These are phyloP conservation scores for Plasmodium blacklocki DNA, from an alignment of 169 alveolate species.

Conservation along the genomic window DNA sequence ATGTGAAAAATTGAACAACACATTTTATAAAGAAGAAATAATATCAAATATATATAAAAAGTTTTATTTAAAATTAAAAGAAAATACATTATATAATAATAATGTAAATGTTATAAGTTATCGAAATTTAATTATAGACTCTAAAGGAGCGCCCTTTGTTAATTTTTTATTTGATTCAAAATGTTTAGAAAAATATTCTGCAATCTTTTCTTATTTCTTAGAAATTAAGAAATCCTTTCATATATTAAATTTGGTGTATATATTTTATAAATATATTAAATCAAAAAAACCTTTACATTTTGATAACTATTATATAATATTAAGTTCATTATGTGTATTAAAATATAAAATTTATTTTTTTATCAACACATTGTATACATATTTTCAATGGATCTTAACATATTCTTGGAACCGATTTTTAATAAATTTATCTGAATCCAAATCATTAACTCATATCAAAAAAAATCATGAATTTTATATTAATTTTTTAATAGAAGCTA, in stretches of 20 bases:
- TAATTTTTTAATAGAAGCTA: conserved; percentile 56
- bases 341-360: conserved; percentile 61
- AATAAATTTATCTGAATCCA: conserved; percentile 24
- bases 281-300: conserved; percentile 10
- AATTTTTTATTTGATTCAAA: conserved; percentile 53
- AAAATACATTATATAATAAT: conserved; percentile 69
- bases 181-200: conserved; percentile 70
- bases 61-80: conserved; percentile 57
- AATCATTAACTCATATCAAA: conserved; percentile 64
- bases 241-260: conserved; percentile 71
- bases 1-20: conserved; percentile 14
- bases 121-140: conserved; percentile 71
- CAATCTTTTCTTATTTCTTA: conserved; percentile 68
- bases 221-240: conserved; percentile 75
- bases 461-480: conserved; percentile 57
- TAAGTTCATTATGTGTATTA: conserved; percentile 35
- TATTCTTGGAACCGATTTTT: conserved; percentile 67
- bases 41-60: conserved; percentile 45
- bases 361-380: conserved; percentile 63
- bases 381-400: conserved; percentile 59
- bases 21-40: conserved; percentile 55
- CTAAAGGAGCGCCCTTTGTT: conserved; percentile 52
- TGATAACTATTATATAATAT: conserved; percentile 26
- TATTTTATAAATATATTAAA: conserved; percentile 74
- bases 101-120: conserved; percentile 47